Evolutionary conservation across 2,329 filamentous ascomycete species (phyloP), one percentile per base, ranked within the genome.

Genomic region (Hypoxylon sp.): DNA sequence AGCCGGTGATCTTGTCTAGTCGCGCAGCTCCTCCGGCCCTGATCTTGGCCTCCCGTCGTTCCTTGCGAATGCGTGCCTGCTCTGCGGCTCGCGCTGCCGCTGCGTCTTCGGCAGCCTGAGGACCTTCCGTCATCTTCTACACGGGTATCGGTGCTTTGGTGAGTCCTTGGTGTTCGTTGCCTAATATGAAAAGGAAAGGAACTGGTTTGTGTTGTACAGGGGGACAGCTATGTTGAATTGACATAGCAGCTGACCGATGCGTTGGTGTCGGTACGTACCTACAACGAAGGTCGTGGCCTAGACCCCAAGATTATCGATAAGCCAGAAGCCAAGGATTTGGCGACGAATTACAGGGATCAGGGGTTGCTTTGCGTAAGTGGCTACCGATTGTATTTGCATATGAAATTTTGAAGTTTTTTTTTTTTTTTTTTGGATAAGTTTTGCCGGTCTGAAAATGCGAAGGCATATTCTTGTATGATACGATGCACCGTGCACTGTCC

Each of bases 21-120:
- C 91, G 79, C 33, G 86, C 83, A 15, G 86, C 84, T 55, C 88
- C 90, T 58, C 88, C 87, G 46, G 87, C 85, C 68, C 83, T 85
- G 75, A 93, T 87, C 79, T 93, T 94, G 55, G 89, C 90, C 73
- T 92, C 88, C 45, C 90, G 84, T 33, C 89, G 86, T 73, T 93
- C 90, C 74, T 92, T 91, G 66, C 91, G 88, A 55, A 91, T 80
- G 42, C 90, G 86, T 31, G 88, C 88, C 74, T 91, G 87, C 63
- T 88, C 85, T 21, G 81, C 76, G 2, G 84, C 83, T 59, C 83
- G 77, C 57, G 79, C 76, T 11, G 81, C 78, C 2, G 79, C 81
- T 1, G 79, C 78, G 58, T 83, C 80, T 43, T 79, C 77, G n/a
- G 71, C 63, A 20, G 65, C 49, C 23, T 65, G 65, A 9, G 64